Evolutionary conservation across 2,329 filamentous ascomycete genomes (phyloP), one percentile per base, ranked within the genome.

Genomic region (Epichloe amarillans): DNA sequence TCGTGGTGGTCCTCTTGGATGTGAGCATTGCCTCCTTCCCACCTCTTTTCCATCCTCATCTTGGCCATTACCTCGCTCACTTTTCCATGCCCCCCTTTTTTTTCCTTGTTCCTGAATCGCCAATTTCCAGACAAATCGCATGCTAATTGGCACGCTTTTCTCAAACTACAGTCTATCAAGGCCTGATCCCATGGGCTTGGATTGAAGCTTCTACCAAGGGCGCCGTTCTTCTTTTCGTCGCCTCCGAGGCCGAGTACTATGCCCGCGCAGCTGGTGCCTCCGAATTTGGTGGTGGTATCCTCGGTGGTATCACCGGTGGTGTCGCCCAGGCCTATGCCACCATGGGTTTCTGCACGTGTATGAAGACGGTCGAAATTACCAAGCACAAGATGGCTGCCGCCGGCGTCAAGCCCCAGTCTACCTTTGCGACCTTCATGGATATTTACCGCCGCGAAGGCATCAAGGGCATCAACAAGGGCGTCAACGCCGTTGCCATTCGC

Each of bases 281-380:
- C 62, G 85, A 94, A 69, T 97, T 98, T 69, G 76, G 86, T 48
- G 82, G 83, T 60, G 93, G 93, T 66, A 97, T 98, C 72, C 67
- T 77, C 35, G 93, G 93, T 64, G 93, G 93, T 70, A 88, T 98
- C 76, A 79, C 83, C 21, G 93, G 93, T 67, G 93, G 93, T 78
- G 83, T 98, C 53, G 93, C 91, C 45, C 93, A 98, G 75, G 93
- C 93, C 54, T 98, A 98, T 69, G 93, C 93, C 58, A 98, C 93
- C 68, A 98, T 98, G 91, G 93, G 93, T 60, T 98, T 98, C 83
- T 98, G 93, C 74, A 98, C 93, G 55, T 98, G 93, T 81, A 98
- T 98, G 93, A 98, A 98, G 83, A 98, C 93, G 57, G 93, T 97
- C 59, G 93, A 98, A 72, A 98, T 98, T 72, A 98, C 93, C 66